Percentiles rank a stretch among this genome's conserved stretches.
Conservation (phyloP, 2,329 filamentous ascomycete genomes). For the Kalmusia sp. region DNA sequence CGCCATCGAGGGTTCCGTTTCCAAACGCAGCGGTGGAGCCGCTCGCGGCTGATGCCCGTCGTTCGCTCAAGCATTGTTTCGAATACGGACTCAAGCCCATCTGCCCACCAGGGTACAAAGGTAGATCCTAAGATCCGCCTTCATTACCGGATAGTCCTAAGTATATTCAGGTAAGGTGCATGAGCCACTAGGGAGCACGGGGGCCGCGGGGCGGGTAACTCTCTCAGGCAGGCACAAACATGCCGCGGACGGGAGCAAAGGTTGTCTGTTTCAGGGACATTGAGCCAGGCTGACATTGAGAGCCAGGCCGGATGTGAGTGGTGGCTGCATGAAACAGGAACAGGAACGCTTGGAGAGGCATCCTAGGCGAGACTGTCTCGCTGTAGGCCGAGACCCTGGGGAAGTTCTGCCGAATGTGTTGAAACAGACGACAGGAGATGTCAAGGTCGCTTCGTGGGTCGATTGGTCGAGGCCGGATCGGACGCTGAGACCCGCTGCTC, state of each 20-base stretch:
- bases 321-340: constrained; percentile 34
- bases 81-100: constrained; percentile 15
- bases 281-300: constrained; percentile 22
- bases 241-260: constrained; percentile 15
- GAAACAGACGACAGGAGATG: neutral
- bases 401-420: constrained; percentile 8
- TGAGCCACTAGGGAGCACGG: constrained; percentile 17
- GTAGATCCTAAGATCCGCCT: constrained; percentile 19
- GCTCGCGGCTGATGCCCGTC: constrained; percentile 14
- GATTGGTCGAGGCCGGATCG: neutral
- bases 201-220: constrained; percentile 1
- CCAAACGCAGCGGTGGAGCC: constrained; percentile 16
- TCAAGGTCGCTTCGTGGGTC: neutral
- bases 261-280: constrained; percentile 40
- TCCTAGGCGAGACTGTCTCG: constrained; percentile 16
- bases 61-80: constrained; percentile 2
- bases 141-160: constrained; percentile 24
- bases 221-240: constrained; percentile 6
- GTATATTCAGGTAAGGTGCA: constrained; percentile 10
- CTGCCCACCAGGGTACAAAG: constrained; percentile 15
- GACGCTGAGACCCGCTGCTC: neutral
- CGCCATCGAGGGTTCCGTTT: constrained; percentile 2
- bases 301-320: constrained; percentile 18
- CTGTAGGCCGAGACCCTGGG: constrained; percentile 11
- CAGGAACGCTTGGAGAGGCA: constrained; percentile 16